These are phyloP conservation scores for Neoarthrinium moseri DNA, from an alignment of 2,329 filamentous ascomycete species.

Conservation along the genomic window DNA sequence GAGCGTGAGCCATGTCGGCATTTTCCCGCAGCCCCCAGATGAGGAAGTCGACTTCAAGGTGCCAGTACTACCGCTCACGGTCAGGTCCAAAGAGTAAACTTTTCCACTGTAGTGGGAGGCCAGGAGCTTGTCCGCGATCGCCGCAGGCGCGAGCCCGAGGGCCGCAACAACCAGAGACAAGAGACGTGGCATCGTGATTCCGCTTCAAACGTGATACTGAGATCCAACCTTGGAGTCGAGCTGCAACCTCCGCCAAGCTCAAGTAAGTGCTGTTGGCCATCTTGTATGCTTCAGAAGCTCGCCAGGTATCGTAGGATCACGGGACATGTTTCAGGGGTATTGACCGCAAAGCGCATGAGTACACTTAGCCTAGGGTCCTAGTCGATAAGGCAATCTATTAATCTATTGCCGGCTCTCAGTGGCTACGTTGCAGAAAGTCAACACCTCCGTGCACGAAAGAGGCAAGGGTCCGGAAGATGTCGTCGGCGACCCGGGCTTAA, in stretches of 20 bases:
- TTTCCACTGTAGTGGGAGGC: slow-evolving; percentile 39
- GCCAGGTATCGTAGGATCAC: too few relatives aligned
- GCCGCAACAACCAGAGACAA: not conserved
- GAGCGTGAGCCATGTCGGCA: slow-evolving; percentile 36
- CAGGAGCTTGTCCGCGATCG: slow-evolving; percentile 29
- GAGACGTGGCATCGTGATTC: not conserved
- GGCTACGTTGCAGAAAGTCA: not conserved
- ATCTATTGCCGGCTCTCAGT: not conserved
- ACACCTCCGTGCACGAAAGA: not conserved
- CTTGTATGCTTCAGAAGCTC: too few relatives aligned
- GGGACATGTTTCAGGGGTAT: too few relatives aligned
- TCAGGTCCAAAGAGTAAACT: slow-evolving; percentile 33
- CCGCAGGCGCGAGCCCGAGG: slow-evolving; percentile 8
- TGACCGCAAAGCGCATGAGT: too few relatives aligned
- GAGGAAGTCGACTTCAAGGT: slow-evolving; percentile 27
- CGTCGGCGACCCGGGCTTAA: not conserved
- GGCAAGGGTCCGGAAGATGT: not conserved
- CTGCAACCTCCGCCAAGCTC: too few relatives aligned
- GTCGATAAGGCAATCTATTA: too few relatives aligned
- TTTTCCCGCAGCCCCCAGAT: slow-evolving; percentile 29
- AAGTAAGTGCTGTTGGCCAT: too few relatives aligned
- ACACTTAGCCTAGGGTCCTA: too few relatives aligned
- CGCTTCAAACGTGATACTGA: too few relatives aligned
- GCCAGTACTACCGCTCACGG: slow-evolving; percentile 19
- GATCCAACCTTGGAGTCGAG: too few relatives aligned